Evolutionary conservation across 495 filamentous ascomycete species (phyloP).

Genomic region (Talaromyces nanjingensis): DNA sequence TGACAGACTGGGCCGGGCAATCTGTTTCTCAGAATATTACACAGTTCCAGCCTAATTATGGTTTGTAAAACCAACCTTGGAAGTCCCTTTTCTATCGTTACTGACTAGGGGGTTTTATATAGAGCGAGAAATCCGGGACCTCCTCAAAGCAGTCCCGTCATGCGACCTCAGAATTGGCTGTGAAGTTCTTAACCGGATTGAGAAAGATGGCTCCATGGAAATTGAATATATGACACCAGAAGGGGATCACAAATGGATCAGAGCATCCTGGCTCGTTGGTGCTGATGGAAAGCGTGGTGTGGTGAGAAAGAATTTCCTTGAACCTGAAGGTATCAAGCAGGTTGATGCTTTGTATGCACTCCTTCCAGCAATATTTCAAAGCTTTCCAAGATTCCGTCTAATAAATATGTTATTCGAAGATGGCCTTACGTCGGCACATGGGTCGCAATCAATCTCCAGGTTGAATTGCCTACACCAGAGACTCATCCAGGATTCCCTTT

Average conservation of each 20-base stretch:
- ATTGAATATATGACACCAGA: conserved; percentile 21
- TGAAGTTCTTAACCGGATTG: conserved; percentile 19
- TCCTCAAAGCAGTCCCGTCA: conserved; percentile 10
- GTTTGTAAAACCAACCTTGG: conserved; percentile 4
- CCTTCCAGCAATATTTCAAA: conserved; percentile 36
- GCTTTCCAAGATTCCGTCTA: conserved; percentile 28
- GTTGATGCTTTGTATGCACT: conserved; percentile 18
- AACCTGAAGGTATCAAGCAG: conserved; percentile 24
- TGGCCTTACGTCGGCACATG: conserved; percentile 23
- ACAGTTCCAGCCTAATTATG: conserved; percentile 15
- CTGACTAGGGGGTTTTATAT: not conserved
- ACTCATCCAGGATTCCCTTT: conserved; percentile 38
- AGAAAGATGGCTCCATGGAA: conserved; percentile 17
- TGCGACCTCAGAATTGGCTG: conserved; percentile 23
- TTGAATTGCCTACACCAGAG: conserved; percentile 31
- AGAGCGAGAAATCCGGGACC: conserved; percentile 5
- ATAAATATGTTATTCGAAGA: conserved; percentile 37
- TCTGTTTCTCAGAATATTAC: conserved; percentile 14
- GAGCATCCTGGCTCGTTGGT: conserved; percentile 27
- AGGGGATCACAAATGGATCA: conserved; percentile 14
- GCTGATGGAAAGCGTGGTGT: conserved; percentile 41
- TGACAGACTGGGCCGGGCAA: conserved; percentile 14
- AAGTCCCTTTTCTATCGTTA: not conserved
- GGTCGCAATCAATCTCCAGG: conserved; percentile 35
- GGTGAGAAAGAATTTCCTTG: conserved; percentile 36